A percentile compares a stretch with the other conserved stretches of the same genome.
Evolutionary conservation across 306 rosid species (phyloP).

Genomic region (Glycyrrhiza uralensis): DNA sequence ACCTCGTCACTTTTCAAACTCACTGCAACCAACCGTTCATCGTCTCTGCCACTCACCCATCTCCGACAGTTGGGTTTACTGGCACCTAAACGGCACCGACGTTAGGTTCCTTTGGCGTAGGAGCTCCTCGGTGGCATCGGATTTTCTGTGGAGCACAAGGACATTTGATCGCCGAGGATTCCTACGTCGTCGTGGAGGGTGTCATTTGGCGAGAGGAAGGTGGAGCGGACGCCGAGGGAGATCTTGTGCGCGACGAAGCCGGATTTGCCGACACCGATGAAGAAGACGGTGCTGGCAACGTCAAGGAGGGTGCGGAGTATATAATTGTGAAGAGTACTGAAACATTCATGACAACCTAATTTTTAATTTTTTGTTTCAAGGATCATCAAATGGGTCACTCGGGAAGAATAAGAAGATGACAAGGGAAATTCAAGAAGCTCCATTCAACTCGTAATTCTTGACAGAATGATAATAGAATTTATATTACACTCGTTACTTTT

Average conservation of each 20-base stretch:
- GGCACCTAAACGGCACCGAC: no score
- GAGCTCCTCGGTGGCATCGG: conserved; percentile 90
- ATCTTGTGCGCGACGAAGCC: conserved; percentile 97
- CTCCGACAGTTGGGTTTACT: no score
- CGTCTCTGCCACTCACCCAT: no score
- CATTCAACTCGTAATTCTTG: conserved; percentile 55
- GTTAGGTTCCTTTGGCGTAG: no score
- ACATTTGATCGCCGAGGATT: conserved; percentile 56
- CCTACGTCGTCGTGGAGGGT: conserved; percentile 99
- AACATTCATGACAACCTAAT: no score
- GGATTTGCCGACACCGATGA: conserved; percentile 93
- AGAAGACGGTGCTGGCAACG: conserved; percentile 73
- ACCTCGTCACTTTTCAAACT: no score
- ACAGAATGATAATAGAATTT: no score
- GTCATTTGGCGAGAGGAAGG: conserved; percentile 82
- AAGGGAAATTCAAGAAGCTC: conserved; percentile 35
- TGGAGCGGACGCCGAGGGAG: conserved; percentile 80
- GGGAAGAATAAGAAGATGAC: conserved; percentile 34
- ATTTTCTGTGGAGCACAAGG: conserved; percentile 80
- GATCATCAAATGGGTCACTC: conserved; percentile 48
- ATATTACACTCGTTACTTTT: no score
- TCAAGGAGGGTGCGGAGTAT: conserved; percentile 58
- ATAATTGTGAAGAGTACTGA: no score
- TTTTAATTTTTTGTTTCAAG: conserved; percentile 34
- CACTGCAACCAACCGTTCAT: no score